Evolutionary conservation across 2,329 filamentous ascomycete genomes (phyloP).

Genomic region (Ascochyta pisi): DNA sequence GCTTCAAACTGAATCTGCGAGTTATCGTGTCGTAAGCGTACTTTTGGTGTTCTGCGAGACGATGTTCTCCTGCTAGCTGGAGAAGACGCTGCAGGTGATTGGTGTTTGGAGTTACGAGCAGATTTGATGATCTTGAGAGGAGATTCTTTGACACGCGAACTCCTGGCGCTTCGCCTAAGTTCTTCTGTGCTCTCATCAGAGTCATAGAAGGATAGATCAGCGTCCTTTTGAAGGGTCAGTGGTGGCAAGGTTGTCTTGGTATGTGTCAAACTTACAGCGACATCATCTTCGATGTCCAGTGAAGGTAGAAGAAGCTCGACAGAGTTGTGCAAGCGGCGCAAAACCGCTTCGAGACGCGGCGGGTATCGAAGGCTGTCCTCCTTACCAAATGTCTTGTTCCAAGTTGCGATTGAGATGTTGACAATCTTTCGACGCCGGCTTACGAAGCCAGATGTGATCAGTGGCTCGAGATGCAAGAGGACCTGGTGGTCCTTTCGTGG

Average conservation of each 20-base stretch:
- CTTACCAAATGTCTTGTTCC: slow-evolving; percentile 74
- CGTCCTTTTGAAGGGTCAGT: slow-evolving; percentile 28
- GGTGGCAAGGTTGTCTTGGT: slow-evolving; percentile 40
- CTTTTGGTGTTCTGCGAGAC: slow-evolving; percentile 51
- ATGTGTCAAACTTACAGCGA: slow-evolving; percentile 44
- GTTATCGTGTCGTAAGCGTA: slow-evolving; percentile 75
- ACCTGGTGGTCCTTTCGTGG: slow-evolving; percentile 63
- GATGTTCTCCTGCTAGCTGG: slow-evolving; percentile 29
- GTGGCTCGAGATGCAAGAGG: slow-evolving; percentile 60
- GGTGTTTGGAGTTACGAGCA: slow-evolving; percentile 29
- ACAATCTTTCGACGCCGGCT: slow-evolving; percentile 60
- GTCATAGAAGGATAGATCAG: slow-evolving; percentile 50
- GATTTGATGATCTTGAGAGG: slow-evolving; percentile 38
- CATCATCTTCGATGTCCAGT: slow-evolving; percentile 50
- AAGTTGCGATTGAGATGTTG: slow-evolving; percentile 64
- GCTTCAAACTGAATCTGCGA: slow-evolving; percentile 81
- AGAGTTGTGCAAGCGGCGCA: slow-evolving; percentile 66
- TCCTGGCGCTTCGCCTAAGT: slow-evolving; percentile 24
- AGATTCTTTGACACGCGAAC: slow-evolving; percentile 34
- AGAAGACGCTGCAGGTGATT: slow-evolving; percentile 36
- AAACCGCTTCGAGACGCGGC: slow-evolving; percentile 64
- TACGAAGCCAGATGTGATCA: slow-evolving; percentile 61
- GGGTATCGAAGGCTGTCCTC: slow-evolving; percentile 70
- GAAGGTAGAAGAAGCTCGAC: slow-evolving; percentile 60
- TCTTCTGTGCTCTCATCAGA: slow-evolving; percentile 32